Conservation (phyloP, 2,329 filamentous ascomycete genomes). For the Penicillium sp. region DNA sequence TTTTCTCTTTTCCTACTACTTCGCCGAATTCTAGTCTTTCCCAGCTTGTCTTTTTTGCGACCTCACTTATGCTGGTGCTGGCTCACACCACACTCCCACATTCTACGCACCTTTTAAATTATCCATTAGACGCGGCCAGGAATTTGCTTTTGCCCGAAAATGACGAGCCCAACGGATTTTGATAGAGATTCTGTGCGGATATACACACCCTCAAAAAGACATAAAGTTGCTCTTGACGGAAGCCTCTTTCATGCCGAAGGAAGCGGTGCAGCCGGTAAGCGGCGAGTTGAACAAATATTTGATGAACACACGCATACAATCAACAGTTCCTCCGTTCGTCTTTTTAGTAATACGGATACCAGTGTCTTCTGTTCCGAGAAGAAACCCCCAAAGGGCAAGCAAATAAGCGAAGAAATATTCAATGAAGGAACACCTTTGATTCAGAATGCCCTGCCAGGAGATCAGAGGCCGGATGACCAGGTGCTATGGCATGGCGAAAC, state of each 20-base stretch:
- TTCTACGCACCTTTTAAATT: neutral
- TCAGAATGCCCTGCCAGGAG: neutral
- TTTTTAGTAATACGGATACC: neutral
- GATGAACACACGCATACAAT: neutral
- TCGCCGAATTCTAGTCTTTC: neutral
- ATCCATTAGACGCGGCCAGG: too few relatives aligned
- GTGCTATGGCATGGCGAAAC: slow-evolving; percentile 56
- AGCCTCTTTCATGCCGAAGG: neutral
- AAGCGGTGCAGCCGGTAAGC: neutral
- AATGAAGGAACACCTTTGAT: slow-evolving; percentile 1
- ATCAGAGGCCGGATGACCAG: neutral
- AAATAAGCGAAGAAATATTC: neutral
- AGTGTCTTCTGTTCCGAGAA: neutral
- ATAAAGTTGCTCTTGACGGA: neutral
- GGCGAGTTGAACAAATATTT: neutral
- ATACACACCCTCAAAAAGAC: neutral
- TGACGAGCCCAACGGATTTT: neutral
- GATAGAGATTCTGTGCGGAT: neutral
- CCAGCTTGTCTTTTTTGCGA: neutral
- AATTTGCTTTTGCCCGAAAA: too few relatives aligned
- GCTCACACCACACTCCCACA: neutral
- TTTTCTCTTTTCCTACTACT: neutral
- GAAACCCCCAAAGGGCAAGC: neutral
- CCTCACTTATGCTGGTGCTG: neutral
- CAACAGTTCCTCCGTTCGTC: neutral